Conservation (phyloP, 164 flowering plant species). For the Magnolia sinica region DNA sequence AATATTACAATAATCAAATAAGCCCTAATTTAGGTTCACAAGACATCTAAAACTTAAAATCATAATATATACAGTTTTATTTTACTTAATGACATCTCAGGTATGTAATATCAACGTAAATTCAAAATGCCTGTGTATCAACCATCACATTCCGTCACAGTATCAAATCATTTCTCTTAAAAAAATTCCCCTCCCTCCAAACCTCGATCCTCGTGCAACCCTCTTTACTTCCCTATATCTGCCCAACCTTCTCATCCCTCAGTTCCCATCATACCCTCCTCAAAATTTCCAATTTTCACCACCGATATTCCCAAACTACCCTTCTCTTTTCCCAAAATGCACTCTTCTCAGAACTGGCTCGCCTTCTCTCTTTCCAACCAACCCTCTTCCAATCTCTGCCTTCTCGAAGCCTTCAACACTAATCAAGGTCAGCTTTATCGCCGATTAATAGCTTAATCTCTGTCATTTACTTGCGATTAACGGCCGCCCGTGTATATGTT, state of each 20-base stretch:
- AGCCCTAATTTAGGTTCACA: too few species aligned
- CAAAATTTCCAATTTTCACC: not conserved
- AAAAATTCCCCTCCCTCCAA: not conserved
- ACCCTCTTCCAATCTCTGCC: constrained; percentile 15
- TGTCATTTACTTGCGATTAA: not conserved
- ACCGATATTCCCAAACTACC: not conserved
- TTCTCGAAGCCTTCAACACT: constrained; percentile 13
- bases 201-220: constrained; percentile 4
- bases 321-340: not conserved
- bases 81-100: too few species aligned
- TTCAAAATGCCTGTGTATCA: too few species aligned
- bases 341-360: constrained; percentile 9
- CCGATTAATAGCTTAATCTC: not conserved
- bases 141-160: too few species aligned
- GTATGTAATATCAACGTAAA: too few species aligned
- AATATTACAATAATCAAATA: too few species aligned
- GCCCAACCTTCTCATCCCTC: not conserved
- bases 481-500: not conserved
- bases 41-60: too few species aligned
- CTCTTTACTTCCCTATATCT: not conserved
- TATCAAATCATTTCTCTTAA: not conserved
- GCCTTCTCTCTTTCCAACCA: constrained; percentile 16
- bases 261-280: not conserved
- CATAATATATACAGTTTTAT: too few species aligned
- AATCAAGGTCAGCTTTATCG: not conserved